phyloP scores from a whole-genome alignment of 441 rosid species.

The Bocquillonia castaneifolia region DNA sequence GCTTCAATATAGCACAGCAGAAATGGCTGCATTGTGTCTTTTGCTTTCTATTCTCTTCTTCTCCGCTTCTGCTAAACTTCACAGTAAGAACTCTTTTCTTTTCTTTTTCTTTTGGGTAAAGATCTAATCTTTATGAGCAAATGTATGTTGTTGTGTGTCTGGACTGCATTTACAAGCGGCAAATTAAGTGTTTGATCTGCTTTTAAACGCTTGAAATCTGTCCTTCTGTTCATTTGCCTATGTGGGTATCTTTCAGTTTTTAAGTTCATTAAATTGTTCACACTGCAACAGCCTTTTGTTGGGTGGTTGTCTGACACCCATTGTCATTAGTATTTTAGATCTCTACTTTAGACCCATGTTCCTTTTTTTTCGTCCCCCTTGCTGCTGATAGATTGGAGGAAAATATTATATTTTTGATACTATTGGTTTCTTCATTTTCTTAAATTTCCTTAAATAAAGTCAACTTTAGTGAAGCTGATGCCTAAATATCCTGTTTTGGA shows the following conservation, averaged over 20 bases:
- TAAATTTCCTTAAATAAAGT: too few species aligned
- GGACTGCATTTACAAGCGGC: not conserved
- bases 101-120: not conserved
- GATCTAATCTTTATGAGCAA: not conserved
- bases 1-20: not conserved
- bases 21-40: constrained; percentile 25
- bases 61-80: constrained; percentile 36
- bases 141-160: not conserved
- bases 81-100: constrained; percentile 27
- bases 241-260: not conserved
- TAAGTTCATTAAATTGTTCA: not conserved
- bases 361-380: not conserved
- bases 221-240: not conserved
- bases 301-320: not conserved
- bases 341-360: constrained; percentile 5
- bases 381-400: not conserved
- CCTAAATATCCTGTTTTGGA: not conserved
- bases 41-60: constrained; percentile 30
- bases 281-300: not conserved
- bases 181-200: constrained; percentile 18
- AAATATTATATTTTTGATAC: not conserved
- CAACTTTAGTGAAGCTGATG: not conserved
- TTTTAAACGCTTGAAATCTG: not conserved
- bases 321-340: not conserved
- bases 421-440: constrained; percentile 8